Evolutionary conservation across 257 asterid genomes (phyloP).

Genomic region (Pogostemon cablin): DNA sequence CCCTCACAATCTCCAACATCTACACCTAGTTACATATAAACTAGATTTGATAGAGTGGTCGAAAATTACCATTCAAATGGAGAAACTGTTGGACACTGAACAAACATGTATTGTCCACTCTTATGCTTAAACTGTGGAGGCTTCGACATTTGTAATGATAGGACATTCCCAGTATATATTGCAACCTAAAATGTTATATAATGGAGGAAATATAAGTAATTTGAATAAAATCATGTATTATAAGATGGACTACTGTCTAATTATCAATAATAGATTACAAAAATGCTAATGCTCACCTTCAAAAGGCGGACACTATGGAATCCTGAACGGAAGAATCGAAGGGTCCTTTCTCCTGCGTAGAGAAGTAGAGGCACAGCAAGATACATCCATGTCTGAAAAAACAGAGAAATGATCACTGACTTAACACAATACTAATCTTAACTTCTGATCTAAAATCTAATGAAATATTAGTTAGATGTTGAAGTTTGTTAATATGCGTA

Average conservation of each 20-base stretch:
- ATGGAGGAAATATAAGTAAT: not conserved
- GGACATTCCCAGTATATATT: slow-evolving; percentile 90
- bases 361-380: slow-evolving; percentile 88
- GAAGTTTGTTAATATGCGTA: slow-evolving; percentile 31
- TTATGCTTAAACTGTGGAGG: slow-evolving; percentile 75
- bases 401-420: slow-evolving; percentile 3
- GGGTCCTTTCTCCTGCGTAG: slow-evolving; percentile 87
- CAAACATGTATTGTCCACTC: slow-evolving; percentile 98
- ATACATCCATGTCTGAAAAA: slow-evolving; percentile 90
- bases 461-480: not conserved
- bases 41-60: not conserved
- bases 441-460: not conserved
- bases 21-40: too few relatives aligned
- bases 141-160: slow-evolving; percentile 90
- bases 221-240: not conserved
- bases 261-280: slow-evolving; percentile 4
- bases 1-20: too few relatives aligned
- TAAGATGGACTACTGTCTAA: not conserved
- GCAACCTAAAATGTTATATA: slow-evolving; percentile 62
- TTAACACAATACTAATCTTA: not conserved
- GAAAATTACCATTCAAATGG: slow-evolving; percentile 85
- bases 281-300: slow-evolving; percentile 54
- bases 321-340: slow-evolving; percentile 86
- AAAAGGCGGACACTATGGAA: slow-evolving; percentile 63
- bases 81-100: slow-evolving; percentile 94